phyloP scores from a whole-genome alignment of 1,284 basidiomycete genomes.

The Heterobasidion occidentale region DNA sequence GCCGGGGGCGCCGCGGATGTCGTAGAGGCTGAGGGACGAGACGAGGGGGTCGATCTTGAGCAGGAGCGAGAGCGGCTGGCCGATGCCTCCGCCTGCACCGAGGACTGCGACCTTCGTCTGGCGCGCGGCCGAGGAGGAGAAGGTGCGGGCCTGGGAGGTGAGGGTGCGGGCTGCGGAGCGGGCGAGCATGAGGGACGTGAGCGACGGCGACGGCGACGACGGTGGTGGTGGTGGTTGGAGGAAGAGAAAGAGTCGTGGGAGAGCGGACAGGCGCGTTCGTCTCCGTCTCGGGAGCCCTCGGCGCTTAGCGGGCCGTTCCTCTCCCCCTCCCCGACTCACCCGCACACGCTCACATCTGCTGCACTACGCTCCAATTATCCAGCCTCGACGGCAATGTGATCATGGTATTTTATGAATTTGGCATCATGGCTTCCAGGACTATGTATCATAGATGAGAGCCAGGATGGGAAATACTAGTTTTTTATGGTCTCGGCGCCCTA shows the following conservation, averaged over 20 bases:
- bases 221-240: background rate
- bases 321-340: background rate
- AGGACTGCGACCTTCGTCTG: constrained; percentile 84
- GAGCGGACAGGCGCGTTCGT: background rate
- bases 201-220: background rate
- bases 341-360: no score
- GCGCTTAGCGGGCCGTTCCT: background rate
- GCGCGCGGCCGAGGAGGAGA: constrained; percentile 71
- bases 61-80: constrained; percentile 84
- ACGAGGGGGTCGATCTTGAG: constrained; percentile 85
- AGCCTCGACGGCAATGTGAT: no score
- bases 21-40: constrained; percentile 74
- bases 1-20: constrained; percentile 89
- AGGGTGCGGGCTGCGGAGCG: constrained; percentile 45
- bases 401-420: no score
- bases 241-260: background rate
- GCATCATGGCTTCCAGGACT: no score
- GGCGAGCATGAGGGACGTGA: constrained; percentile 12
- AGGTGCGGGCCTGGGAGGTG: constrained; percentile 47
- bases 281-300: background rate
- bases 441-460: no score
- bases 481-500: no score
- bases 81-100: constrained; percentile 90
- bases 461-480: no score
- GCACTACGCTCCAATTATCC: no score